phyloP scores from a whole-genome alignment of 805 yeast genomes.

The Myxozyma udenii region DNA sequence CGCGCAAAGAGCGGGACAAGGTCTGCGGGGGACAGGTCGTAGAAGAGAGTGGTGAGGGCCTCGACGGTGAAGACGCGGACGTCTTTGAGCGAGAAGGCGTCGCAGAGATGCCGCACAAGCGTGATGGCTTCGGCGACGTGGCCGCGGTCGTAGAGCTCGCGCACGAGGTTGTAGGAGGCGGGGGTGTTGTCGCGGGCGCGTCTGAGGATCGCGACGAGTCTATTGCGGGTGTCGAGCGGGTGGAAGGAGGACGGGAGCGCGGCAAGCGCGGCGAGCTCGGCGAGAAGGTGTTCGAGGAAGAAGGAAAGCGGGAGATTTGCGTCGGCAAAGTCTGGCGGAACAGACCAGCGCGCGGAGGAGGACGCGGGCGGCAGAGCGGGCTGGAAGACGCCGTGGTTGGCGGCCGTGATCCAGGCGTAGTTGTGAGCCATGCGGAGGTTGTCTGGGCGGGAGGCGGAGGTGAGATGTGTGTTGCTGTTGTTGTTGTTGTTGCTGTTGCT shows the following conservation, averaged over 20 bases:
- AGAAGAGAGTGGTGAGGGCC: conserved; percentile 2
- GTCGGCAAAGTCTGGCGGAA: neutral
- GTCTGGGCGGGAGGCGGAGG: neutral
- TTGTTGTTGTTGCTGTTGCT: neutral
- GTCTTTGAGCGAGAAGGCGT: conserved; percentile 2
- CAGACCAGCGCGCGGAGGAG: neutral
- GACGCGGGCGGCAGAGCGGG: too few species aligned
- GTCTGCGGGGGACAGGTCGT: neutral
- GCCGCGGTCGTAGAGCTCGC: conserved; percentile 2
- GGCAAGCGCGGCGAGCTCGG: conserved; percentile 7
- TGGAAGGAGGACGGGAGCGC: too few species aligned
- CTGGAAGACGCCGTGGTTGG: conserved; percentile 10
- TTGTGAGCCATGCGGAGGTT: conserved; percentile 2
- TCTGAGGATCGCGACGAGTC: conserved; percentile 14
- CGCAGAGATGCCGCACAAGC: conserved; percentile 2
- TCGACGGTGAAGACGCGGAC: conserved; percentile 4
- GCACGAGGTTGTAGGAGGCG: conserved; percentile 11
- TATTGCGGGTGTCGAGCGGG: too few species aligned
- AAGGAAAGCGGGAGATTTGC: conserved; percentile 15
- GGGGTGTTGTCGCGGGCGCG: conserved; percentile 15
- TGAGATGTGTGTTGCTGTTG: neutral
- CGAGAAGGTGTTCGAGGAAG: conserved; percentile 5
- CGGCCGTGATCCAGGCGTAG: neutral
- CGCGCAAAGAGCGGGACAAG: neutral
- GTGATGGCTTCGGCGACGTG: neutral